phyloP scores from a whole-genome alignment of 192 early-diverging fungal species.

The Entrophospora sp. region DNA sequence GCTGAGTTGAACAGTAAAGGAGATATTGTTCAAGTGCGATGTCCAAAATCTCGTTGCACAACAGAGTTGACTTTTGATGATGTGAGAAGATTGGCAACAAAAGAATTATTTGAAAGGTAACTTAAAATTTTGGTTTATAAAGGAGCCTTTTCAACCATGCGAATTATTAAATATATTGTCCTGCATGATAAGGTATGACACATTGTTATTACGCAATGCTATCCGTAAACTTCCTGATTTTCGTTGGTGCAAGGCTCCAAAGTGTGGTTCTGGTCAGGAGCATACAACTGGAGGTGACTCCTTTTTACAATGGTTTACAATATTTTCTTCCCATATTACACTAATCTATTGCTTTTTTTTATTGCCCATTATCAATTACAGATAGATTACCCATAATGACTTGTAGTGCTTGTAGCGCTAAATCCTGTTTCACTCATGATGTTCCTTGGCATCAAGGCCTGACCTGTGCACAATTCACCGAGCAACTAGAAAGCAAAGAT shows the following conservation, averaged over 20 bases:
- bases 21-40: background rate
- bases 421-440: slow-evolving; percentile 11
- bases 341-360: background rate
- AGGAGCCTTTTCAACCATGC: too few relatives aligned
- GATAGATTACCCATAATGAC: slow-evolving; percentile 8
- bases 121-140: too few relatives aligned
- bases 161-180: background rate
- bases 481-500: background rate
- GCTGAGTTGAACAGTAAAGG: background rate
- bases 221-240: slow-evolving; percentile 1
- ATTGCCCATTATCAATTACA: background rate
- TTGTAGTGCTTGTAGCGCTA: background rate
- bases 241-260: slow-evolving; percentile 10
- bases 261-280: slow-evolving; percentile 4
- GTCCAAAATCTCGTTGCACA: slow-evolving; percentile 1
- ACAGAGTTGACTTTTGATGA: background rate
- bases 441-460: slow-evolving; percentile 10
- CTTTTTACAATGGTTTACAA: background rate
- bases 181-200: background rate
- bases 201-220: background rate
- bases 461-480: background rate
- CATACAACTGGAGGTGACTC: slow-evolving; percentile 8
- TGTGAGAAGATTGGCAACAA: background rate
- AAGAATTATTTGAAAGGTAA: slow-evolving; percentile 6
- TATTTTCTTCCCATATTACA: background rate